Evolutionary conservation across 495 filamentous ascomycete species (phyloP).

Genomic region (Aspergillus egyptiacus): DNA sequence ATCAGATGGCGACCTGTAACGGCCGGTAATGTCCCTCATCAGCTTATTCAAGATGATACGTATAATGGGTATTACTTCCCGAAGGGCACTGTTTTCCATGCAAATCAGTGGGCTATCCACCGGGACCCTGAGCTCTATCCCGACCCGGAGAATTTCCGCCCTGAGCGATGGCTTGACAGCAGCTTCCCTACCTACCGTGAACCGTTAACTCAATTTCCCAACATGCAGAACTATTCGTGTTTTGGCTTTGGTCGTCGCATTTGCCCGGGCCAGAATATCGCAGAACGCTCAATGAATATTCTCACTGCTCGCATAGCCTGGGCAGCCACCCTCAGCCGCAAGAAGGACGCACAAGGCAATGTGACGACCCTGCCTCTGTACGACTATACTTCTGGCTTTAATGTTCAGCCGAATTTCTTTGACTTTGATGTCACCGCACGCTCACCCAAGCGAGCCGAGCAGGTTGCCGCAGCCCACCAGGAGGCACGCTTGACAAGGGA

Average conservation of each 20-base stretch:
- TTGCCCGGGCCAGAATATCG: not conserved
- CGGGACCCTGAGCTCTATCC: not conserved
- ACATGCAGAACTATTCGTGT: not conserved
- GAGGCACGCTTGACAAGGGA: no score
- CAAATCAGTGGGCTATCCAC: constrained; percentile 15
- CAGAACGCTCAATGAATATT: not conserved
- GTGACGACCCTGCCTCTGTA: not conserved
- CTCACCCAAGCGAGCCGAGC: no score
- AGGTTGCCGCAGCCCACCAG: no score
- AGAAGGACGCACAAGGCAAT: not conserved
- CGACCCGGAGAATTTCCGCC: not conserved
- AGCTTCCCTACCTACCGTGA: not conserved
- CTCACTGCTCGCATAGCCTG: not conserved
- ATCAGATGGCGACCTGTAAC: not conserved
- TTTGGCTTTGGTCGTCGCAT: not conserved
- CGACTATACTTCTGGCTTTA: not conserved
- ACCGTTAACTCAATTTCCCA: not conserved
- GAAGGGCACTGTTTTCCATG: constrained; percentile 24
- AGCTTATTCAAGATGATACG: constrained; percentile 27
- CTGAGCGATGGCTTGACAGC: not conserved
- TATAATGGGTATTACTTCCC: constrained; percentile 2
- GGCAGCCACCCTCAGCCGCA: not conserved
- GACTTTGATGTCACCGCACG: not conserved
- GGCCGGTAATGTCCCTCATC: not conserved
- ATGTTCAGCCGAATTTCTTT: not conserved